Evolutionary conservation across 257 asterid genomes (phyloP).

Genomic region (Knoxia roxburghii): DNA sequence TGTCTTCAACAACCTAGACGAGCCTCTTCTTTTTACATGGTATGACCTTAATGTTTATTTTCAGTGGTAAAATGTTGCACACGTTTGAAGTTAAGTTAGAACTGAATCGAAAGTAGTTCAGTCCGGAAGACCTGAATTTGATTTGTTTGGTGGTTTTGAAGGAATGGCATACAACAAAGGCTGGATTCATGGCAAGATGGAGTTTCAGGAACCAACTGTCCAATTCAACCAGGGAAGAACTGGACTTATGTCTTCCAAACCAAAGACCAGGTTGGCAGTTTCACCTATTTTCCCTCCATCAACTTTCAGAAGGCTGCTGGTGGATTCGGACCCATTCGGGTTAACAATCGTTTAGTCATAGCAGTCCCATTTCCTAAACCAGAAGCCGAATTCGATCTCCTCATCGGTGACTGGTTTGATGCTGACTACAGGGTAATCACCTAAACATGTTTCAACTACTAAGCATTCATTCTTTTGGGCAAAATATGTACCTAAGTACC

Average conservation of each 20-base stretch:
- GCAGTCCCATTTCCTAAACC: conserved; percentile 53
- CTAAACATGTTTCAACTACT: too few species aligned
- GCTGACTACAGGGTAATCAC: conserved; percentile 38
- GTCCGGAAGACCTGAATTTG: background rate
- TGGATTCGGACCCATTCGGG: conserved; percentile 62
- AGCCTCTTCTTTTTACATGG: conserved; percentile 72
- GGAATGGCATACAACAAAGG: conserved; percentile 77
- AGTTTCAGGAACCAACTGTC: conserved; percentile 68
- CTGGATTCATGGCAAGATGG: conserved; percentile 77
- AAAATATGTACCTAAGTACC: background rate
- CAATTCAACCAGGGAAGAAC: conserved; percentile 47
- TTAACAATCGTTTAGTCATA: conserved; percentile 51
- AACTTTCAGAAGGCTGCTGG: conserved; percentile 56
- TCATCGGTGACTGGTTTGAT: conserved; percentile 61
- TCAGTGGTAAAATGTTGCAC: too few species aligned
- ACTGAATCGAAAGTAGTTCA: too few species aligned
- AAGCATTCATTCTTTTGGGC: background rate
- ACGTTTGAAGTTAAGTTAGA: too few species aligned
- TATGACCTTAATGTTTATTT: conserved; percentile 4
- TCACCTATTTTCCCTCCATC: conserved; percentile 54
- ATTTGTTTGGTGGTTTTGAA: conserved; percentile 6
- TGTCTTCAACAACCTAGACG: conserved; percentile 55
- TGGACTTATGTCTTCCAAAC: conserved; percentile 59
- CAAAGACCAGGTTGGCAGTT: conserved; percentile 64
- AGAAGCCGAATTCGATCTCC: conserved; percentile 64